These are phyloP conservation scores for Xylaria sp. DNA, from an alignment of 2,329 filamentous ascomycete genomes.

Conservation along the genomic window DNA sequence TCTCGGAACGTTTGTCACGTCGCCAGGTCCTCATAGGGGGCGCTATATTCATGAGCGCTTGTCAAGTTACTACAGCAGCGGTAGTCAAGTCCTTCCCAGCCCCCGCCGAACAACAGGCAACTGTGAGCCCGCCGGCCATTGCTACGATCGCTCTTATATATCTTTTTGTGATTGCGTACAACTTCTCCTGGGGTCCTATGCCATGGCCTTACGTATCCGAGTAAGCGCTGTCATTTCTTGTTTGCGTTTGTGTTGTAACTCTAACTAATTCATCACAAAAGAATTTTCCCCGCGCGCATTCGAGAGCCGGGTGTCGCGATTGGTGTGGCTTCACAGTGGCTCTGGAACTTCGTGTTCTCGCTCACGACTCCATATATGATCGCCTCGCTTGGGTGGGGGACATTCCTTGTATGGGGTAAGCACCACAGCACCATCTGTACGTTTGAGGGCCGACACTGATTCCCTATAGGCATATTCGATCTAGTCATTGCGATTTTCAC, in stretches of 20 bases:
- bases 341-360: slow-evolving; percentile 61
- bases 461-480: slow-evolving; percentile 51
- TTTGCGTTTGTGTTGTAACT: background rate
- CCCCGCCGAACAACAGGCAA: slow-evolving; percentile 40
- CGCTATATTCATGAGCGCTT: slow-evolving; percentile 57
- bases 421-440: background rate
- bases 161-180: slow-evolving; percentile 63
- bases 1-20: slow-evolving; percentile 60
- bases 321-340: slow-evolving; percentile 59
- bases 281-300: slow-evolving; percentile 60
- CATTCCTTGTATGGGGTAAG: slow-evolving; percentile 58
- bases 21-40: slow-evolving; percentile 55
- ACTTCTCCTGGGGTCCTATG: slow-evolving; percentile 61
- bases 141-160: slow-evolving; percentile 65
- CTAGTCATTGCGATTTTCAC: slow-evolving; percentile 55
- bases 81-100: slow-evolving; percentile 56
- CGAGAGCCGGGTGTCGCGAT: slow-evolving; percentile 59
- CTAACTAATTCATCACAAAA: slow-evolving; percentile 31
- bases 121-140: slow-evolving; percentile 55
- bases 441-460: slow-evolving; percentile 8
- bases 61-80: slow-evolving; percentile 56
- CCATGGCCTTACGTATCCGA: slow-evolving; percentile 62
- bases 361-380: slow-evolving; percentile 63
- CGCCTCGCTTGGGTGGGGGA: slow-evolving; percentile 57
- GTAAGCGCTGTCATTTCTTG: slow-evolving; percentile 40